Conservation (phyloP, 2,329 filamentous ascomycete species). For the Gnomoniopsis sp. region DNA sequence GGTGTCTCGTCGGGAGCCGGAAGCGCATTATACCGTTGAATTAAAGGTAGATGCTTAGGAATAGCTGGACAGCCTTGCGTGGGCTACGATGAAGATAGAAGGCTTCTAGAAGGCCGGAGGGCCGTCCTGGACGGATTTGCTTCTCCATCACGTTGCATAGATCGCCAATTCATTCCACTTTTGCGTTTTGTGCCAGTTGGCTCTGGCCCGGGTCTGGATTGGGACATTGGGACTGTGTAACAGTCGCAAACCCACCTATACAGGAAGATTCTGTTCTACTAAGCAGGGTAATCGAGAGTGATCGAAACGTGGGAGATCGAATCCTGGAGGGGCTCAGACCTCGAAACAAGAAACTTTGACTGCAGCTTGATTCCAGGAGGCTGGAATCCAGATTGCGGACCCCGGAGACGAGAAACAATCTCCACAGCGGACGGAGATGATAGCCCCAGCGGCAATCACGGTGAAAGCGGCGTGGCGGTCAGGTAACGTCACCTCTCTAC, state of each 20-base stretch:
- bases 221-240: not conserved
- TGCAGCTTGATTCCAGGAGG: not conserved
- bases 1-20: not conserved
- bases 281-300: not conserved
- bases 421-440: constrained; percentile 16
- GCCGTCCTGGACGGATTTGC: not conserved
- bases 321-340: not conserved
- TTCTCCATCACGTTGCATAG: not conserved
- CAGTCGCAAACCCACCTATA: no score
- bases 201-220: no score
- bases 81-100: not conserved
- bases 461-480: constrained; percentile 7
- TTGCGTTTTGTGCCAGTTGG: not conserved
- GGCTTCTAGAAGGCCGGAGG: not conserved
- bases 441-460: constrained; percentile 9
- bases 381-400: not conserved
- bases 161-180: not conserved
- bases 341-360: not conserved
- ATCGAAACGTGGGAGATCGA: not conserved
- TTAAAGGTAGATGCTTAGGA: not conserved
- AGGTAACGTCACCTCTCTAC: not conserved
- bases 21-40: not conserved
- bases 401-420: not conserved
- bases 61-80: not conserved
- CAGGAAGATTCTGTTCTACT: not conserved